Percentiles rank a stretch among this genome's conserved stretches.
Conservation (phyloP, 176 grass and related monocot species). For the Carex parvula region DNA sequence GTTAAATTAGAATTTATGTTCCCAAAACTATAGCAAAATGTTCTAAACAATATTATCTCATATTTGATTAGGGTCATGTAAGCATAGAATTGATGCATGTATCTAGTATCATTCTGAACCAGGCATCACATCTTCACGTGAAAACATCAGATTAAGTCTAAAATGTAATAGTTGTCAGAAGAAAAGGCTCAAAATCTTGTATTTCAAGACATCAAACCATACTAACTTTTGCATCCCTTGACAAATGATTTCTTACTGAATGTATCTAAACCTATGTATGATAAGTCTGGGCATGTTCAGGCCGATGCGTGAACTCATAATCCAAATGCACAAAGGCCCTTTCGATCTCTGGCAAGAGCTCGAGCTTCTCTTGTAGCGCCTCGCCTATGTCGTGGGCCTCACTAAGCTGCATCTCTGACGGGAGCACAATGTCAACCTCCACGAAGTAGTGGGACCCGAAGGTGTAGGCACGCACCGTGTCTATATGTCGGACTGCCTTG, state of each 20-base stretch:
- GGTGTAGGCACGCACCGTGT: constrained; percentile 92
- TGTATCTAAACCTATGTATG: constrained; percentile 45
- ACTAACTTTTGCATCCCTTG: neutral
- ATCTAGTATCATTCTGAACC: neutral
- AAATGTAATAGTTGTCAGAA: neutral
- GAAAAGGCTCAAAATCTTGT: neutral
- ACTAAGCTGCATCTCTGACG: constrained; percentile 57
- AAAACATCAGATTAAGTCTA: neutral
- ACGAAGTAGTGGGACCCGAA: constrained; percentile 97
- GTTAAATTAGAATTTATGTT: neutral
- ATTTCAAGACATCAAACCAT: neutral
- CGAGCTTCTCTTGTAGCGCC: constrained; percentile 94
- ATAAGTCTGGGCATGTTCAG: constrained; percentile 66
- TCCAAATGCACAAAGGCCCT: constrained; percentile 96
- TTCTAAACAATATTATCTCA: neutral
- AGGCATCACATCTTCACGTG: neutral
- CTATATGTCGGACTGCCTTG: constrained; percentile 84
- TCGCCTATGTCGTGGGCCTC: constrained; percentile 96
- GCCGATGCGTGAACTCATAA: constrained; percentile 88
- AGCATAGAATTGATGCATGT: neutral
- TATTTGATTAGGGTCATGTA: neutral
- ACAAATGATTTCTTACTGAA: neutral
- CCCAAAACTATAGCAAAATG: neutral
- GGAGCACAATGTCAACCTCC: constrained; percentile 94
- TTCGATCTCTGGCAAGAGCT: constrained; percentile 81